Conservation (phyloP, 345 rosid species). For the Hypericum androsaemum region DNA sequence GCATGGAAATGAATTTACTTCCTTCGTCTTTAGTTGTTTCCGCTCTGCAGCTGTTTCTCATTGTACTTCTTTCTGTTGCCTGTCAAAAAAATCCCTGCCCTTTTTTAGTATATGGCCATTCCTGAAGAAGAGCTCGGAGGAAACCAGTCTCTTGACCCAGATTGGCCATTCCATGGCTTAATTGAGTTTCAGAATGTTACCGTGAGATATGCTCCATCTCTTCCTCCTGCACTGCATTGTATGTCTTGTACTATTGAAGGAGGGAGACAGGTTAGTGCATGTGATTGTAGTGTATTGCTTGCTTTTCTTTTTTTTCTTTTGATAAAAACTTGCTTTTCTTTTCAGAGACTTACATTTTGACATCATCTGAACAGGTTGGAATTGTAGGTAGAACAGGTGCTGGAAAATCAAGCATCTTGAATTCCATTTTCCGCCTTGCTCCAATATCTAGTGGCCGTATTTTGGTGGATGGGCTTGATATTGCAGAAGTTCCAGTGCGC, state of each 20-base stretch:
- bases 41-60: conserved; percentile 7
- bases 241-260: conserved; percentile 53
- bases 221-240: conserved; percentile 55
- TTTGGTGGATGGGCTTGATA: conserved; percentile 61
- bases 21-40: not conserved
- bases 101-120: conserved; percentile 68
- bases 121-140: conserved; percentile 69
- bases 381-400: conserved; percentile 93
- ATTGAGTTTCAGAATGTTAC: conserved; percentile 69
- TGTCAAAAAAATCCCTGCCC: too few relatives aligned
- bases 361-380: conserved; percentile 49
- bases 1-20: conserved; percentile 22
- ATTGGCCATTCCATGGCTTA: conserved; percentile 67
- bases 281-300: not conserved
- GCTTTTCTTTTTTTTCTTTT: too few relatives aligned
- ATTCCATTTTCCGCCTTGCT: conserved; percentile 72
- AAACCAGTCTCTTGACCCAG: conserved; percentile 29
- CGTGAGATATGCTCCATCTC: conserved; percentile 63
- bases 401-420: conserved; percentile 84
- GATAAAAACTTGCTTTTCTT: too few relatives aligned
- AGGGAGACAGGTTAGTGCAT: conserved; percentile 51
- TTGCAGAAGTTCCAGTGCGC: conserved; percentile 53
- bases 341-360: not conserved
- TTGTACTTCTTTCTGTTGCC: too few relatives aligned
- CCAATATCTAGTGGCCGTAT: conserved; percentile 53